Conservation (phyloP, 495 filamentous ascomycete species). For the Apiosordaria backusii region DNA sequence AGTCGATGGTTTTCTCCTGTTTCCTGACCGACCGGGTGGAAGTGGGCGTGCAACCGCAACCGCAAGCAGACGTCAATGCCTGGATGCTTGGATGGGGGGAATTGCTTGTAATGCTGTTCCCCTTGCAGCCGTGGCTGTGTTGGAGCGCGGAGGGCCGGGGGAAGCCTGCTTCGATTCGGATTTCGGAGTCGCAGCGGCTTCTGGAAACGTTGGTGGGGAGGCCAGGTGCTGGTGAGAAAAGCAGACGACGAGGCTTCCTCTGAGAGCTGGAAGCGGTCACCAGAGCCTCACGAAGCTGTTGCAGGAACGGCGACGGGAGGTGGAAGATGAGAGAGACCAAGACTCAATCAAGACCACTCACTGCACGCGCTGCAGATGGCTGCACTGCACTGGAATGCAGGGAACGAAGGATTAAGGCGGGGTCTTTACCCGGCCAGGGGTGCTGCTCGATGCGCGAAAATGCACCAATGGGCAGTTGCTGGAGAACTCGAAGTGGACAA, state of each 20-base stretch:
- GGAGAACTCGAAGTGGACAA: not conserved
- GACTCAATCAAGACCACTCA: not conserved
- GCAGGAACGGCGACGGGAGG: not conserved
- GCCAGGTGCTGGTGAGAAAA: not conserved
- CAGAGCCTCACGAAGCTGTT: not conserved
- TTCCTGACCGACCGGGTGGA: not conserved
- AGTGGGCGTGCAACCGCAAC: not conserved
- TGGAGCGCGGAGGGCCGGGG: not conserved
- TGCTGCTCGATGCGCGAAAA: conserved; percentile 7
- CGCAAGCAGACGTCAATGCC: not conserved
- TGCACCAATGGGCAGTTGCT: conserved; percentile 15
- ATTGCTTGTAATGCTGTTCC: conserved; percentile 3
- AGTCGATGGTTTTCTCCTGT: conserved; percentile 1
- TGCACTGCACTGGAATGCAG: conserved; percentile 13
- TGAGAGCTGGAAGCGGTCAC: not conserved
- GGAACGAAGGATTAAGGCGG: conserved; percentile 14
- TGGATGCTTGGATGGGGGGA: conserved; percentile 1
- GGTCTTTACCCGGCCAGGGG: conserved; percentile 19
- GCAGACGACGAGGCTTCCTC: too few species aligned
- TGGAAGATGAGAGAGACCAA: not conserved
- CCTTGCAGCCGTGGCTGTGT: conserved; percentile 3
- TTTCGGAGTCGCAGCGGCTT: not conserved
- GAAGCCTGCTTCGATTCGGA: not conserved
- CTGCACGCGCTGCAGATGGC: conserved; percentile 2
- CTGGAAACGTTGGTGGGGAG: not conserved